These are phyloP conservation scores for Trichoderma afroharzianum DNA, from an alignment of 2,329 filamentous ascomycete genomes.

Conservation along the genomic window DNA sequence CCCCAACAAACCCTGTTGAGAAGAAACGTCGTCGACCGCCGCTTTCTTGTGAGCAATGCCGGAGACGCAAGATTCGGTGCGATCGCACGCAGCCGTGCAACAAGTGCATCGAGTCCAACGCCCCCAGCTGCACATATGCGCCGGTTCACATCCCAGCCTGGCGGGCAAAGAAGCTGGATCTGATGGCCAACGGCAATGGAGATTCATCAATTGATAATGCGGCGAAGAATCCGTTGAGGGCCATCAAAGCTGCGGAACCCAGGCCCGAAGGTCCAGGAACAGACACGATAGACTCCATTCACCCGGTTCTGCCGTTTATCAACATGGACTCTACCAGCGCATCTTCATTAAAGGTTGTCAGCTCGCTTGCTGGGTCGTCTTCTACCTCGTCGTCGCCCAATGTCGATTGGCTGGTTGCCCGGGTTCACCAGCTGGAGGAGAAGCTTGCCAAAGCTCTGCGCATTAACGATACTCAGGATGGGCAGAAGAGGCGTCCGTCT, in stretches of 20 bases:
- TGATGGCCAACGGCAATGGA: not conserved
- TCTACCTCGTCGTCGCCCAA: conserved; percentile 24
- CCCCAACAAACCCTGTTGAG: conserved; percentile 8
- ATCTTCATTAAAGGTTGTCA: conserved; percentile 26
- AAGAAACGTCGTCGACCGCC: conserved; percentile 41
- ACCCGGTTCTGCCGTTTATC: not conserved
- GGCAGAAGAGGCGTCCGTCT: conserved; percentile 3
- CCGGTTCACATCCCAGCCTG: conserved; percentile 33
- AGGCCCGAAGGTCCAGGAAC: not conserved
- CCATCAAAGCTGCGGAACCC: not conserved
- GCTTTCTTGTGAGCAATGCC: conserved; percentile 54
- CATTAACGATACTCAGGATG: conserved; percentile 23
- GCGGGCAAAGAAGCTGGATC: conserved; percentile 22
- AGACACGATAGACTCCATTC: not conserved
- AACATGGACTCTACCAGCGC: not conserved
- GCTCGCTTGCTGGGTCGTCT: conserved; percentile 24
- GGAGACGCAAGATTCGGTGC: conserved; percentile 59
- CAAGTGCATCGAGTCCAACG: conserved; percentile 56
- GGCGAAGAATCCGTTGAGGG: not conserved
- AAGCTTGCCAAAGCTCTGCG: conserved; percentile 33
- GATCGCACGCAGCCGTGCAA: conserved; percentile 56
- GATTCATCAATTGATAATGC: not conserved
- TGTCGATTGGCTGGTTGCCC: conserved; percentile 34
- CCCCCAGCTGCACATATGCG: conserved; percentile 52
- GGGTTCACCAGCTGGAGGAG: conserved; percentile 43